Evolutionary conservation across 2,329 filamentous ascomycete genomes (phyloP).

Genomic region (Phoma sp.): DNA sequence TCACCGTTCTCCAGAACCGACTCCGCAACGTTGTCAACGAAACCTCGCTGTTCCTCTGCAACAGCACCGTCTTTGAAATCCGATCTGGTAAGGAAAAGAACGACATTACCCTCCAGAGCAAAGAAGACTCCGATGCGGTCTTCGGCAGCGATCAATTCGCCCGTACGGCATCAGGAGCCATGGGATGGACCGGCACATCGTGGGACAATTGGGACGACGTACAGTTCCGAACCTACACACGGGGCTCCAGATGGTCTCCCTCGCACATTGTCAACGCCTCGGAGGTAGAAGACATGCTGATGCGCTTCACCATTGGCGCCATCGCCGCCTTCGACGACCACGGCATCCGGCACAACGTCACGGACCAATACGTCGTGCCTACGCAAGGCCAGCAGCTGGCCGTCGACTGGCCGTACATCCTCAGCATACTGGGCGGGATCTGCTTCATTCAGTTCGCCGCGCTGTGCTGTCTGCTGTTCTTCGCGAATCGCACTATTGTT

Average conservation of each 20-base stretch:
- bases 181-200: conserved; percentile 40
- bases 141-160: conserved; percentile 39
- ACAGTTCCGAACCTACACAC: conserved; percentile 29
- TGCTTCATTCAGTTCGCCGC: conserved; percentile 31
- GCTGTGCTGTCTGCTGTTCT: conserved; percentile 28
- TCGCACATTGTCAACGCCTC: conserved; percentile 9
- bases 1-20: conserved; percentile 37
- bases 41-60: conserved; percentile 38
- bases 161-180: conserved; percentile 37
- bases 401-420: conserved; percentile 36
- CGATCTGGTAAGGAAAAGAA: conserved; percentile 8
- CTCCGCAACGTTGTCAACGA: conserved; percentile 11
- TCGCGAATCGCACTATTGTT: conserved; percentile 38
- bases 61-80: conserved; percentile 30
- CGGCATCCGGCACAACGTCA: conserved; percentile 26
- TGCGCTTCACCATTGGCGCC: conserved; percentile 34
- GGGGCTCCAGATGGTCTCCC: conserved; percentile 33
- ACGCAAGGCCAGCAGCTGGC: conserved; percentile 31
- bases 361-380: conserved; percentile 24
- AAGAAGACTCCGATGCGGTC: conserved; percentile 26
- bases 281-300: conserved; percentile 28
- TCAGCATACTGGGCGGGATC: conserved; percentile 31
- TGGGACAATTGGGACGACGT: conserved; percentile 18
- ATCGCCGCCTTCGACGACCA: conserved; percentile 41
- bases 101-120: conserved; percentile 28